A percentile compares a stretch with the other conserved stretches of the same genome.
These are phyloP conservation scores for Bryoglossum gracile DNA, from an alignment of 495 filamentous ascomycete genomes.

Conservation along the genomic window DNA sequence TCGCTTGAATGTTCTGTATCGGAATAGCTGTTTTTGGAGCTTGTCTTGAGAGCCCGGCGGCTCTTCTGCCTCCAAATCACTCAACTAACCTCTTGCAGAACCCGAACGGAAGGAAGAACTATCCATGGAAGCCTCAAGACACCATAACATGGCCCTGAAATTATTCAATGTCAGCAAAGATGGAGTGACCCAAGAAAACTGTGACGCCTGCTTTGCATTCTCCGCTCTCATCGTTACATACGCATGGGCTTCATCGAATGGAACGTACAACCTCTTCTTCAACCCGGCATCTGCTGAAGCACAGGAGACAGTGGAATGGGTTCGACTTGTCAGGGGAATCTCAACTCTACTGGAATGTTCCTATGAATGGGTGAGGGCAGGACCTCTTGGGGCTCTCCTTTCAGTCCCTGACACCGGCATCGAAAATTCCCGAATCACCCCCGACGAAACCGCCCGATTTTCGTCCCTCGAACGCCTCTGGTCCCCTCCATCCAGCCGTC, in stretches of 20 bases:
- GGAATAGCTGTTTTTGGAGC: no score
- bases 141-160: slow-evolving; percentile 1
- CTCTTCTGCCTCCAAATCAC: no score
- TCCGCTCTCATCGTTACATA: not conserved
- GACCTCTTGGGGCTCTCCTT: not conserved
- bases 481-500: not conserved
- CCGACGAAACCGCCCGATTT: not conserved
- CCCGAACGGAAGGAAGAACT: slow-evolving; percentile 1
- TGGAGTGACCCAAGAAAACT: not conserved
- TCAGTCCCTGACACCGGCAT: not conserved
- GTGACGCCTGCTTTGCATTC: slow-evolving; percentile 11
- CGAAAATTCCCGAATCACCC: not conserved
- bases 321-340: slow-evolving; percentile 2
- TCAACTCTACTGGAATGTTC: not conserved
- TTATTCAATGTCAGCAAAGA: not conserved
- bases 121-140: not conserved
- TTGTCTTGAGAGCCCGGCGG: no score
- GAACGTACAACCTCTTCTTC: slow-evolving; percentile 4
- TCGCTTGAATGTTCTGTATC: no score
- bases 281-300: not conserved
- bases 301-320: slow-evolving; percentile 3
- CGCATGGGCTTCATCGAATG: slow-evolving; percentile 3
- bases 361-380: not conserved
- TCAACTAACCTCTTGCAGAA: no score
- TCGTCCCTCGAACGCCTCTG: slow-evolving; percentile 1